These are phyloP conservation scores for Psophocarpus tetragonolobus DNA, from an alignment of 306 rosid species.

Conservation along the genomic window DNA sequence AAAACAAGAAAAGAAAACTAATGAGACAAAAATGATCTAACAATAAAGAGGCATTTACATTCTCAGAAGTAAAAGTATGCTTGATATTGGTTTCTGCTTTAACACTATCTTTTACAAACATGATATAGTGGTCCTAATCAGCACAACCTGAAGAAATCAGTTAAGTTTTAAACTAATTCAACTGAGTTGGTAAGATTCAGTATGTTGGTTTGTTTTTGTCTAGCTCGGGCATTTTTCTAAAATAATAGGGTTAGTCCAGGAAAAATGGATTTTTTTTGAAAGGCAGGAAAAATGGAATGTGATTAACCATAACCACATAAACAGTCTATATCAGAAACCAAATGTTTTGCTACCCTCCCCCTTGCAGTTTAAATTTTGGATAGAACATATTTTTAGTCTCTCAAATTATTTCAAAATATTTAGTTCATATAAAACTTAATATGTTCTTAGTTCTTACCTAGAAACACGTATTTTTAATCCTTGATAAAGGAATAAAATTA, in stretches of 20 bases:
- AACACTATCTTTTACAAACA: constrained; percentile 1
- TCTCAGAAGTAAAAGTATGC: constrained; percentile 4
- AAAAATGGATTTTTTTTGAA: neutral
- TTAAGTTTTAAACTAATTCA: constrained; percentile 14
- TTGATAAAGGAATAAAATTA: too few species aligned
- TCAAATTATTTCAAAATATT: neutral
- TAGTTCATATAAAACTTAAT: neutral
- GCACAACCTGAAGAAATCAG: constrained; percentile 15
- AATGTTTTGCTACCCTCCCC: neutral
- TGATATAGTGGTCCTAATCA: constrained; percentile 1
- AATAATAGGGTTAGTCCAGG: neutral
- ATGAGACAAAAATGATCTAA: constrained; percentile 26
- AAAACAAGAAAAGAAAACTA: constrained; percentile 24
- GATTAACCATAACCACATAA: too few species aligned
- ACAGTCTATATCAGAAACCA: neutral
- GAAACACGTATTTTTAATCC: too few species aligned
- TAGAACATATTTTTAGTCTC: neutral
- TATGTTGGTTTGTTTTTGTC: neutral
- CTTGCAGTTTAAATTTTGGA: neutral
- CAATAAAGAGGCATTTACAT: constrained; percentile 12
- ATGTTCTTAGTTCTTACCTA: neutral
- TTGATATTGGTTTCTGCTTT: neutral
- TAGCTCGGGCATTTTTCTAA: neutral
- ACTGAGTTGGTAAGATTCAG: constrained; percentile 9
- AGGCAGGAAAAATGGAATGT: too few species aligned